phyloP scores from a whole-genome alignment of 441 rosid genomes.

The Lepidium campestre region DNA sequence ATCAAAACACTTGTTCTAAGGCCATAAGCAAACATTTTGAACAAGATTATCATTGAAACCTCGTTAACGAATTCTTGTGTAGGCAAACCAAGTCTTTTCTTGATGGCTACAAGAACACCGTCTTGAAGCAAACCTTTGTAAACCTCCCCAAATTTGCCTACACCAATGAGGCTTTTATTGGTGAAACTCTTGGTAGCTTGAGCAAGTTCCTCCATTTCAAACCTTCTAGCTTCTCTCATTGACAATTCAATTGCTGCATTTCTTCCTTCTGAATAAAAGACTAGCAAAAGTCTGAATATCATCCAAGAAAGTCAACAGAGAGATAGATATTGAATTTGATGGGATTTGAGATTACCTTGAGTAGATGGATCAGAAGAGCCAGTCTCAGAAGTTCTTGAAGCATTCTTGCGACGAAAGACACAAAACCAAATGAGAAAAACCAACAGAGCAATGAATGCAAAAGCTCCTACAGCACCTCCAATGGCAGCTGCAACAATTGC shows the following conservation, averaged over 20 bases:
- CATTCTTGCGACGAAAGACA: conserved; percentile 34
- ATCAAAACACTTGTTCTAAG: conserved; percentile 17
- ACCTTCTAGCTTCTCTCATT: conserved; percentile 52
- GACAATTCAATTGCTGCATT: conserved; percentile 49
- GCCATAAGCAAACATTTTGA: not conserved
- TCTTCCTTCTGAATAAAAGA: conserved; percentile 42
- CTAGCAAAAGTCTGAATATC: not conserved
- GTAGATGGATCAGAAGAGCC: conserved; percentile 58
- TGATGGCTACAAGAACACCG: conserved; percentile 72
- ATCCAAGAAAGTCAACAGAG: conserved; percentile 11
- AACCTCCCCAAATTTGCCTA: conserved; percentile 66
- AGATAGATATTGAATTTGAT: not conserved
- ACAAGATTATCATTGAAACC: conserved; percentile 30
- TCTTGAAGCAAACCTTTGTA: conserved; percentile 74
- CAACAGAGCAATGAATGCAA: conserved; percentile 47
- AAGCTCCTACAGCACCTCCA: conserved; percentile 86
- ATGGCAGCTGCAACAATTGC: conserved; percentile 69
- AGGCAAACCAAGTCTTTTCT: conserved; percentile 51
- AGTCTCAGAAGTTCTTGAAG: conserved; percentile 54
- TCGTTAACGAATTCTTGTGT: conserved; percentile 56
- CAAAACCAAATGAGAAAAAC: conserved; percentile 48
- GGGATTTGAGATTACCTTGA: conserved; percentile 31
- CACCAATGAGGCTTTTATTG: conserved; percentile 56
- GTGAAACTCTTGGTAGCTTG: conserved; percentile 60
- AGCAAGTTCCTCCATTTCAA: conserved; percentile 64